Evolutionary conservation across 73 alveolate species (phyloP).

Genomic region (Paramecium sexaurelia): DNA sequence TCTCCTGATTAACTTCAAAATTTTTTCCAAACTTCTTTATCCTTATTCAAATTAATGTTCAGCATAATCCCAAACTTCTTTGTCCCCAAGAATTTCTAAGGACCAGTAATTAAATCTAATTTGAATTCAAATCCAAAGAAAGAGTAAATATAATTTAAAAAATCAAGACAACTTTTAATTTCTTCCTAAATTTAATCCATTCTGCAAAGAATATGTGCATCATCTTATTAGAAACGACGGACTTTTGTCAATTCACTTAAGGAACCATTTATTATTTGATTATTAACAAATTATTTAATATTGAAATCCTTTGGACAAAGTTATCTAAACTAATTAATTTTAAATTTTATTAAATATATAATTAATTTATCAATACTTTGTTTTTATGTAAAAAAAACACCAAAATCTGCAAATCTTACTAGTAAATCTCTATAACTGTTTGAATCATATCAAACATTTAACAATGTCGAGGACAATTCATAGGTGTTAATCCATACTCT

Average conservation of each 20-base stretch:
- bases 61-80: slow-evolving; percentile 97
- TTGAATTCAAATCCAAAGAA: slow-evolving; percentile 95
- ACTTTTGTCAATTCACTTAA: slow-evolving; percentile 99
- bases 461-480: slow-evolving; percentile 99
- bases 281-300: too few relatives aligned
- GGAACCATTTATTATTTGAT: too few relatives aligned
- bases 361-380: too few relatives aligned
- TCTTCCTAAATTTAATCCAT: slow-evolving; percentile 95
- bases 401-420: slow-evolving; percentile 98
- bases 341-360: too few relatives aligned
- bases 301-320: too few relatives aligned
- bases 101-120: slow-evolving; percentile 94
- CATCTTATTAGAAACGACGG: slow-evolving; percentile 99
- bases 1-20: slow-evolving; percentile 97
- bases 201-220: slow-evolving; percentile 99
- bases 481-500: slow-evolving; percentile 99
- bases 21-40: slow-evolving; percentile 96
- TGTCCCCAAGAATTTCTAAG: slow-evolving; percentile 95
- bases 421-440: slow-evolving; percentile 99
- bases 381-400: slow-evolving; percentile 99
- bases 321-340: too few relatives aligned
- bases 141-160: slow-evolving; percentile 86
- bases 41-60: slow-evolving; percentile 92
- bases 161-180: slow-evolving; percentile 86
- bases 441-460: slow-evolving; percentile 90